These are phyloP conservation scores for Leishmania turanica DNA, from an alignment of 208 protist species.

Conservation along the genomic window DNA sequence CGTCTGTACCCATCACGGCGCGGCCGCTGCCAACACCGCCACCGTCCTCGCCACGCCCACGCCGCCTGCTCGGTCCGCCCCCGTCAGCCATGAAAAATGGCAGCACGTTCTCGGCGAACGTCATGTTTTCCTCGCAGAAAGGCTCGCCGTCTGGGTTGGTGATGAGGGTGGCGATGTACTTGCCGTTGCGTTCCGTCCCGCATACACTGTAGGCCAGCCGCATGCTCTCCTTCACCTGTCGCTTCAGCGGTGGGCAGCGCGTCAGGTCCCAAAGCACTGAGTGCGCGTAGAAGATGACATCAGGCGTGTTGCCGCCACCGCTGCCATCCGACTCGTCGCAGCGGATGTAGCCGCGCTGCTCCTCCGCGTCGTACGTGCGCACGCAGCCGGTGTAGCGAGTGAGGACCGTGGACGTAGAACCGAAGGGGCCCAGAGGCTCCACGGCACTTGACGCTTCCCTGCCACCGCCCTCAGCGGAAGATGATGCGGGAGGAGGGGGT, in stretches of 20 bases:
- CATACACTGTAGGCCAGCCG: slow-evolving; percentile 64
- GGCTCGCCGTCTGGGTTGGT: slow-evolving; percentile 55
- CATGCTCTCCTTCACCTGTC: slow-evolving; percentile 53
- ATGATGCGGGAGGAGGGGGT: not conserved
- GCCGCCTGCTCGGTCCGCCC: slow-evolving; percentile 4
- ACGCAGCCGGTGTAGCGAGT: slow-evolving; percentile 63
- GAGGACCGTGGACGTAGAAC: slow-evolving; percentile 12
- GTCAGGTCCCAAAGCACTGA: slow-evolving; percentile 64
- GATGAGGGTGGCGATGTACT: slow-evolving; percentile 74
- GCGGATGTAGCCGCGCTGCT: slow-evolving; percentile 69
- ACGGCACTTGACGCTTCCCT: not conserved
- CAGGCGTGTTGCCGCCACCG: slow-evolving; percentile 18
- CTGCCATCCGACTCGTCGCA: slow-evolving; percentile 43
- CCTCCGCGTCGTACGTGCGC: slow-evolving; percentile 65
- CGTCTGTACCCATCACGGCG: slow-evolving; percentile 18
- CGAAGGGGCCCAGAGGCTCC: not conserved
- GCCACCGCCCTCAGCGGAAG: not conserved
- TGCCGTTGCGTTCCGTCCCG: slow-evolving; percentile 48
- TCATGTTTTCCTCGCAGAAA: slow-evolving; percentile 47
- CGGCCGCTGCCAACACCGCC: slow-evolving; percentile 9
- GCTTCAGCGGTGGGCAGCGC: slow-evolving; percentile 33
- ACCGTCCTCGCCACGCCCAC: slow-evolving; percentile 28
- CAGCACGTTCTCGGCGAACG: slow-evolving; percentile 43
- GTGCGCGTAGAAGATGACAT: slow-evolving; percentile 61
- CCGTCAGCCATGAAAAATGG: slow-evolving; percentile 20